Evolutionary conservation across 441 rosid species (phyloP).

Genomic region (Dalechampia spathulata): DNA sequence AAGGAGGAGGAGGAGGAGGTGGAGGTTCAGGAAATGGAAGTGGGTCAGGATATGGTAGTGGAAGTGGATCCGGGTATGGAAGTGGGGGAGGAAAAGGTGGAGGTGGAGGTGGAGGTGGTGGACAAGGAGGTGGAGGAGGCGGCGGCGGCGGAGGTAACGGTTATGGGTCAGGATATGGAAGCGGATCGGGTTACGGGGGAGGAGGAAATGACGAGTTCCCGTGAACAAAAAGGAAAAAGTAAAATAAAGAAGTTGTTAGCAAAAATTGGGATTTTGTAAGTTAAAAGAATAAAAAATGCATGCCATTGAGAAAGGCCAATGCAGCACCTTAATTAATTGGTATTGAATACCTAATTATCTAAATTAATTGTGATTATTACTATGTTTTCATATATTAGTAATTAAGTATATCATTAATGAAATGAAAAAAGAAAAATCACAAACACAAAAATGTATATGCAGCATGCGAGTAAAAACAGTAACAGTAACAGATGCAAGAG

Average conservation of each 20-base stretch:
- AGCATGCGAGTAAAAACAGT: too few species aligned
- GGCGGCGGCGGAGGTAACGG: constrained; percentile 25
- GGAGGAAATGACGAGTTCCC: constrained; percentile 25
- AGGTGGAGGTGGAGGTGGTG: constrained; percentile 16
- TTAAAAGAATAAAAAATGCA: background rate
- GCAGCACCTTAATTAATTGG: too few species aligned
- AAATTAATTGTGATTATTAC: too few species aligned
- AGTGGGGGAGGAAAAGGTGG: constrained; percentile 26
- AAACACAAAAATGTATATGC: too few species aligned
- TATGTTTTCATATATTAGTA: too few species aligned
- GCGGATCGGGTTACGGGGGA: constrained; percentile 25
- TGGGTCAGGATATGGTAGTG: constrained; percentile 22
- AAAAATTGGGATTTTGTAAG: background rate
- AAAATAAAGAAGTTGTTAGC: background rate
- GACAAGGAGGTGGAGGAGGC: constrained; percentile 17
- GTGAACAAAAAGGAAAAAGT: background rate
- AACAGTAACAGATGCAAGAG: too few species aligned
- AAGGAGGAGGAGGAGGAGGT: constrained; percentile 27
- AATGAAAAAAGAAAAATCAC: too few species aligned
- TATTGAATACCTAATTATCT: too few species aligned
- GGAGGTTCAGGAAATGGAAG: constrained; percentile 26
- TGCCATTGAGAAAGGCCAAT: too few species aligned
- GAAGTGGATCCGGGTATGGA: constrained; percentile 24
- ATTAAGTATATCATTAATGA: too few species aligned
- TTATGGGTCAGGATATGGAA: constrained; percentile 5